Percentiles rank a stretch among this genome's conserved stretches.
These are phyloP conservation scores for Syzygium aromaticum DNA, from an alignment of 345 rosid species.

Conservation along the genomic window DNA sequence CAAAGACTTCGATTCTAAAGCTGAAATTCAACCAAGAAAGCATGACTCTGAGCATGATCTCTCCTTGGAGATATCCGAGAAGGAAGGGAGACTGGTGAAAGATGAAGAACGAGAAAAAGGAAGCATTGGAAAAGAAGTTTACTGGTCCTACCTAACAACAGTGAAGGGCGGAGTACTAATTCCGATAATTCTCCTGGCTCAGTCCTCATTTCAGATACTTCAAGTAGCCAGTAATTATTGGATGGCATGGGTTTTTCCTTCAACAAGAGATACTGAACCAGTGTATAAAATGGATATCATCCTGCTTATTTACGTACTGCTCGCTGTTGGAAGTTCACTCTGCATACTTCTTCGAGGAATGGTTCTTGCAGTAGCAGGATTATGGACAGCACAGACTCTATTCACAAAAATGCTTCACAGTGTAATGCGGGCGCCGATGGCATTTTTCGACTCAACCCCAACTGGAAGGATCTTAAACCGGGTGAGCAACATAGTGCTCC, in stretches of 20 bases:
- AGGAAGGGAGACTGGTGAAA: conserved; percentile 74
- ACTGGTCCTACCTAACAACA: conserved; percentile 64
- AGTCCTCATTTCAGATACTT: conserved; percentile 69
- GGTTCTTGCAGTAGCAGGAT: conserved; percentile 58
- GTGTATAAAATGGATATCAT: conserved; percentile 39
- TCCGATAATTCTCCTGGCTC: conserved; percentile 77
- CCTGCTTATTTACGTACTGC: conserved; percentile 54
- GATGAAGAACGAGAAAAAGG: conserved; percentile 92
- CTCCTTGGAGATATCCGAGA: conserved; percentile 43
- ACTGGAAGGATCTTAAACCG: conserved; percentile 88
- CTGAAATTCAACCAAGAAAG: conserved; percentile 22
- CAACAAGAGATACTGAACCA: conserved; percentile 46
- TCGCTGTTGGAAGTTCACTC: conserved; percentile 61
- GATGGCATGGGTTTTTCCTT: conserved; percentile 92
- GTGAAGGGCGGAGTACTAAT: conserved; percentile 67
- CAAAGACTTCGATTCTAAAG: conserved; percentile 23
- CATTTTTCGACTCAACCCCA: conserved; percentile 93
- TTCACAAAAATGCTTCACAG: conserved; percentile 69
- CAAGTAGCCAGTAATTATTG: conserved; percentile 88
- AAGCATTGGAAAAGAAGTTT: conserved; percentile 77
- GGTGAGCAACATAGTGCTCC: conserved; percentile 24
- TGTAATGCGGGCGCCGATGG: conserved; percentile 74
- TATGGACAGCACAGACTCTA: conserved; percentile 66
- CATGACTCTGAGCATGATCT: conserved; percentile 50
- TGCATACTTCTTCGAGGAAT: conserved; percentile 63